Conservation (phyloP, 106 monocot genomes). For the Dioscorea dumetorum region DNA sequence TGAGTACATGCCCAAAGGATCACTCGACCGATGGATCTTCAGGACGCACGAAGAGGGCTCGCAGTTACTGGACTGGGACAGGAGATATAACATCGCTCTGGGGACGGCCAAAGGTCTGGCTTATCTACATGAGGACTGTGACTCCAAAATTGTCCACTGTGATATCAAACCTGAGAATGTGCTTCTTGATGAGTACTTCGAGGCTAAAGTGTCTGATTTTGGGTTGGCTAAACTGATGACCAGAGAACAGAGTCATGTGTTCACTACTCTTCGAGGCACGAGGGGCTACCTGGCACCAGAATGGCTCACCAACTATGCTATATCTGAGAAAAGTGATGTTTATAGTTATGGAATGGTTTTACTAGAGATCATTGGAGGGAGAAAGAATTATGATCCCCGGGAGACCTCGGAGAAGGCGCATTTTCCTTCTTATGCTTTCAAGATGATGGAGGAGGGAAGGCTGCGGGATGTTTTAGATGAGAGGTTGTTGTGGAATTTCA, state of each 20-base stretch:
- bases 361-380: constrained; percentile 72
- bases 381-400: constrained; percentile 49
- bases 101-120: constrained; percentile 62
- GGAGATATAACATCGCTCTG: constrained; percentile 41
- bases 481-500: constrained; percentile 8
- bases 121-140: constrained; percentile 61
- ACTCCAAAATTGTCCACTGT: constrained; percentile 54
- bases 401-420: constrained; percentile 63
- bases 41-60: constrained; percentile 1
- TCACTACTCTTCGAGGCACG: constrained; percentile 67
- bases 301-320: constrained; percentile 64
- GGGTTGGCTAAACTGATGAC: constrained; percentile 69
- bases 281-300: constrained; percentile 70
- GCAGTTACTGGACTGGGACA: constrained; percentile 31
- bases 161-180: constrained; percentile 74
- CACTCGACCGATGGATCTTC: constrained; percentile 53
- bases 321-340: constrained; percentile 72
- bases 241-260: constrained; percentile 57
- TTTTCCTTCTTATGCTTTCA: constrained; percentile 71
- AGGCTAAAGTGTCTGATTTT: constrained; percentile 56
- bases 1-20: constrained; percentile 53
- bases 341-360: constrained; percentile 90
- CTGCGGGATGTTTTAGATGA: constrained; percentile 44
- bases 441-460: constrained; percentile 63
- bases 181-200: constrained; percentile 44